A percentile compares a stretch with the other conserved stretches of the same genome.
Conservation (phyloP, 768 basidiomycete species). For the Lentinula edodes region DNA sequence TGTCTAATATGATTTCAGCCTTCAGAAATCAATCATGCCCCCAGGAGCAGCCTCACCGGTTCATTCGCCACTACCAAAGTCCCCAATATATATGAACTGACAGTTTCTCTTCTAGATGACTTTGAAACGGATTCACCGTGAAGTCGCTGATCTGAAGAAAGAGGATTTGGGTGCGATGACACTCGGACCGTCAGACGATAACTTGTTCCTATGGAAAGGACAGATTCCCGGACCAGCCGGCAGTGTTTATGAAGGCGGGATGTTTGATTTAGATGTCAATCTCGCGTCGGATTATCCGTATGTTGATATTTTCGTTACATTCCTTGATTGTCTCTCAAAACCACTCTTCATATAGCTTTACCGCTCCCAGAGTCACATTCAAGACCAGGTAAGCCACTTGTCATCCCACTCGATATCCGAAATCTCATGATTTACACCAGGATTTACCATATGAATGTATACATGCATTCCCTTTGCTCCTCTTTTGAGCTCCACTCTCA, state of each 20-base stretch:
- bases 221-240: conserved; percentile 79
- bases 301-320: conserved; percentile 20
- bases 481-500: background rate
- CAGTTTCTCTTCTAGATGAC: conserved; percentile 33
- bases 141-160: conserved; percentile 75
- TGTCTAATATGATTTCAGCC: background rate
- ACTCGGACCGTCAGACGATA: conserved; percentile 59
- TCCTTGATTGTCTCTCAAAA: conserved; percentile 2
- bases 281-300: conserved; percentile 79
- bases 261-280: conserved; percentile 62
- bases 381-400: conserved; percentile 53
- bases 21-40: background rate
- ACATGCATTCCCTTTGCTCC: conserved; percentile 11
- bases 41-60: background rate
- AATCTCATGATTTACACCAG: conserved; percentile 24
- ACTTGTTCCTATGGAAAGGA: conserved; percentile 70
- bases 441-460: conserved; percentile 84
- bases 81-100: background rate
- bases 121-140: conserved; percentile 78
- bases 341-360: conserved; percentile 45
- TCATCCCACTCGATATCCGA: background rate
- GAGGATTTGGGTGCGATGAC: conserved; percentile 76
- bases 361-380: conserved; percentile 73
- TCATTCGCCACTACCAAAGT: background rate
- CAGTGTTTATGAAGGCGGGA: conserved; percentile 76